phyloP scores from a whole-genome alignment of 225 moss, liverwort and hornwort species.

The Antitrichia curtipendula region DNA sequence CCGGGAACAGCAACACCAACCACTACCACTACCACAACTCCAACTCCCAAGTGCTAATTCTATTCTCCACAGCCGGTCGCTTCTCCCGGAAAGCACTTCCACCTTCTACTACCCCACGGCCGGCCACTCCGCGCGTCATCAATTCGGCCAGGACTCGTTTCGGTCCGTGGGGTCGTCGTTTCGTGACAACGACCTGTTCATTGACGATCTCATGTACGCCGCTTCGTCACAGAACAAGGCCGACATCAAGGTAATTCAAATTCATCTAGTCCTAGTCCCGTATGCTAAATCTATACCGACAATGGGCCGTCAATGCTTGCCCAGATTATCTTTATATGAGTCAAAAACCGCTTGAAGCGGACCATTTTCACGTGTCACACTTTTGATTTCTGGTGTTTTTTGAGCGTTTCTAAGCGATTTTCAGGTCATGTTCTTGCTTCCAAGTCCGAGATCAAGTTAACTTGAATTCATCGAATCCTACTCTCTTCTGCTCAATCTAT shows the following conservation, averaged over 20 bases:
- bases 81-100: slow-evolving; percentile 11
- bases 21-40: background rate
- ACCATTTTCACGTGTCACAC: background rate
- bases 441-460: background rate
- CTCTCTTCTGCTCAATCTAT: background rate
- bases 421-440: background rate
- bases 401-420: background rate
- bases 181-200: slow-evolving; percentile 15
- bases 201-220: slow-evolving; percentile 33
- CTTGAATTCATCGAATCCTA: background rate
- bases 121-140: slow-evolving; percentile 5
- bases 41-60: background rate
- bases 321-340: background rate
- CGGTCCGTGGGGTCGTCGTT: slow-evolving; percentile 35
- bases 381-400: background rate
- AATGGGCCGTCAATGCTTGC: background rate
- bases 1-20: background rate
- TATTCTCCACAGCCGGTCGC: background rate
- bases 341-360: background rate
- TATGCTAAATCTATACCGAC: background rate
- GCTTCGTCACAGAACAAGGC: slow-evolving; percentile 13
- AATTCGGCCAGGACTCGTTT: slow-evolving; percentile 32
- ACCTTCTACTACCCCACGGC: slow-evolving; percentile 14
- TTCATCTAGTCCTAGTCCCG: background rate
- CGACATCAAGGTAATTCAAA: slow-evolving; percentile 3